phyloP scores from a whole-genome alignment of 768 basidiomycete species.

The Tylopilus vinaceipallidus region DNA sequence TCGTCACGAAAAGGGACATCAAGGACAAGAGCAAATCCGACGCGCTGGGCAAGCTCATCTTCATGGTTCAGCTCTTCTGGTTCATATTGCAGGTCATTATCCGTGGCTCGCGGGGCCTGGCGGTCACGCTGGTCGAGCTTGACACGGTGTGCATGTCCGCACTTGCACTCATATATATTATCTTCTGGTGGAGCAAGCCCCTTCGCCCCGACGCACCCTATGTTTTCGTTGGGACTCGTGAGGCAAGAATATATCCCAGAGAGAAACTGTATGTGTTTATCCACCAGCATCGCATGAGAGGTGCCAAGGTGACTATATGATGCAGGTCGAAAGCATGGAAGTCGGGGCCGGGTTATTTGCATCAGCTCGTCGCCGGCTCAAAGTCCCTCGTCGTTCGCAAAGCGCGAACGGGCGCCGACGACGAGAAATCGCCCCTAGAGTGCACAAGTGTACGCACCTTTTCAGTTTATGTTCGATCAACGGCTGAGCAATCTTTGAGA shows the following conservation, averaged over 20 bases:
- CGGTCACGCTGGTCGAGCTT: constrained; percentile 1
- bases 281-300: not conserved
- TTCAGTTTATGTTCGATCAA: not conserved
- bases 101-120: not conserved
- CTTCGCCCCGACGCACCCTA: not conserved
- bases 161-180: not conserved
- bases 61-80: not conserved
- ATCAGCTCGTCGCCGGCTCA: not conserved
- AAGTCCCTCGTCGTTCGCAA: not conserved
- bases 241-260: not conserved
- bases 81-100: not conserved
- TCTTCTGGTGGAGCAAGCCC: constrained; percentile 4
- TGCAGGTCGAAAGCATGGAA: not conserved
- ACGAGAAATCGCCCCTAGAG: not conserved
- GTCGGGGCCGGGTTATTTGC: not conserved
- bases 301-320: not conserved
- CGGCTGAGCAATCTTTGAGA: not conserved
- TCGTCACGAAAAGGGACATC: not conserved
- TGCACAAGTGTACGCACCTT: not conserved
- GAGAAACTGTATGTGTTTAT: not conserved
- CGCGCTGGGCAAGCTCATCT: not conserved
- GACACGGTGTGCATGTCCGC: constrained; percentile 1
- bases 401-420: not conserved
- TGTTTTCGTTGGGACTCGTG: not conserved
- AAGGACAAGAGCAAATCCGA: not conserved